phyloP scores from a whole-genome alignment of 1,284 basidiomycete species.

The Malassezia brasiliensis region DNA sequence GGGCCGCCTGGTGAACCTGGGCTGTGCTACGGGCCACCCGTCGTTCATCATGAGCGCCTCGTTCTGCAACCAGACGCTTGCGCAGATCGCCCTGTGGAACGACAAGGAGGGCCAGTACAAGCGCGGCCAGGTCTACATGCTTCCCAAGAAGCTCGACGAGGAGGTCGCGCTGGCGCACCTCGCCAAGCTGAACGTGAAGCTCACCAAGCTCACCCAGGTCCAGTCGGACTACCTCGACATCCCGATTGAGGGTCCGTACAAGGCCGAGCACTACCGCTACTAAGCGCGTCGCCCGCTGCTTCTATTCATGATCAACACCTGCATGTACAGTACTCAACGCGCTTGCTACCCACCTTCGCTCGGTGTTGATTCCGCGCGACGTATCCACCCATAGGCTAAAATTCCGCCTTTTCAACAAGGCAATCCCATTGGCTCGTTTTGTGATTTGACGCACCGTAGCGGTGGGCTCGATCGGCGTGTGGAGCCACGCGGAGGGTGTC shows the following conservation, averaged over 20 bases:
- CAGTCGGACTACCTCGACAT: conserved; percentile 91
- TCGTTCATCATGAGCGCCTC: conserved; percentile 98
- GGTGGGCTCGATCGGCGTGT: too few relatives aligned
- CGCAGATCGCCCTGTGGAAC: conserved; percentile 96
- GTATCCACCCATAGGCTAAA: neutral
- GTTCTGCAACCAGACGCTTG: conserved; percentile 96
- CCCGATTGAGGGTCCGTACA: conserved; percentile 82
- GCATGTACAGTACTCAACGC: conserved; percentile 22
- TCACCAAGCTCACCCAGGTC: conserved; percentile 66
- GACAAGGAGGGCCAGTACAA: conserved; percentile 65
- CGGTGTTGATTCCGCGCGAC: conserved; percentile 4
- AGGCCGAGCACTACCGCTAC: conserved; percentile 49
- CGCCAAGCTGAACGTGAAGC: conserved; percentile 79
- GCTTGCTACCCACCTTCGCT: conserved; percentile 9
- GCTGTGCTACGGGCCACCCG: conserved; percentile 58
- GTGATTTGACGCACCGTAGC: too few relatives aligned
- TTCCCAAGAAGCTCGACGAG: conserved; percentile 96
- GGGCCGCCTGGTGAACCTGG: conserved; percentile 97
- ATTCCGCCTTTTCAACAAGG: conserved; percentile 42
- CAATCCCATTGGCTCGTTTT: neutral
- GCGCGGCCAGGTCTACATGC: conserved; percentile 54
- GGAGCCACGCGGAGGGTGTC: too few relatives aligned
- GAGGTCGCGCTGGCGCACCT: conserved; percentile 96
- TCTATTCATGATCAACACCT: conserved; percentile 8
- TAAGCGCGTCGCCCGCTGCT: conserved; percentile 17